Evolutionary conservation across 352 stramenopile genomes (phyloP).

Genomic region (Globisporangium polare): DNA sequence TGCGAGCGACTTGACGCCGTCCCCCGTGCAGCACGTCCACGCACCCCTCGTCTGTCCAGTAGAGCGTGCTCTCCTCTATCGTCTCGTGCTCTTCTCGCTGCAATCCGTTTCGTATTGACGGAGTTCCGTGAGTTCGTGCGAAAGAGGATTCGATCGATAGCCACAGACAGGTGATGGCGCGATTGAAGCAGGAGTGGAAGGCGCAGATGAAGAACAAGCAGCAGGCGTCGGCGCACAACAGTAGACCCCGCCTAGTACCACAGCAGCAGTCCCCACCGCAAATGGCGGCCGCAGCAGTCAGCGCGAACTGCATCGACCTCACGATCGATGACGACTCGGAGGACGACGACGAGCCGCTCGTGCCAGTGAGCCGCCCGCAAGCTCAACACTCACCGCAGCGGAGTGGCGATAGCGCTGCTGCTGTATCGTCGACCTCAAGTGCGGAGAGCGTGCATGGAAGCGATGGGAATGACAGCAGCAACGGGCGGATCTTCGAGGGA

Average conservation of each 20-base stretch:
- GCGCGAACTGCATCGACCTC: conserved; percentile 39
- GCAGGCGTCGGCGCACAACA: neutral
- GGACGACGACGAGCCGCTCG: conserved; percentile 44
- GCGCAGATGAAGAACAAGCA: conserved; percentile 6
- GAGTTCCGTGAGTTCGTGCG: neutral
- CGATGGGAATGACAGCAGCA: neutral
- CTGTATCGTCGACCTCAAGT: neutral
- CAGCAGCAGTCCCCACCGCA: neutral
- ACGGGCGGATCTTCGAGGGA: neutral
- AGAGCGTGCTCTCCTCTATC: neutral
- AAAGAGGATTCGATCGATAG: neutral
- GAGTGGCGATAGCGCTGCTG: neutral
- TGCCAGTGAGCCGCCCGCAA: neutral
- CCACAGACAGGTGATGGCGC: conserved; percentile 6
- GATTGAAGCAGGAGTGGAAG: conserved; percentile 17
- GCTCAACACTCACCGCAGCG: neutral
- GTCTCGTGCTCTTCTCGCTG: neutral
- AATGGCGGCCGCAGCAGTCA: neutral
- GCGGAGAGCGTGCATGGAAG: neutral
- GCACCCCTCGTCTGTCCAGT: neutral
- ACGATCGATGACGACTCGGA: conserved; percentile 53
- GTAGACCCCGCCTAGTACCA: neutral
- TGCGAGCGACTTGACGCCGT: neutral
- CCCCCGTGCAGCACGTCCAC: neutral
- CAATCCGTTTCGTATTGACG: neutral